Conservation (phyloP, 1,139 yeast genomes). For the Pichia sp. region DNA sequence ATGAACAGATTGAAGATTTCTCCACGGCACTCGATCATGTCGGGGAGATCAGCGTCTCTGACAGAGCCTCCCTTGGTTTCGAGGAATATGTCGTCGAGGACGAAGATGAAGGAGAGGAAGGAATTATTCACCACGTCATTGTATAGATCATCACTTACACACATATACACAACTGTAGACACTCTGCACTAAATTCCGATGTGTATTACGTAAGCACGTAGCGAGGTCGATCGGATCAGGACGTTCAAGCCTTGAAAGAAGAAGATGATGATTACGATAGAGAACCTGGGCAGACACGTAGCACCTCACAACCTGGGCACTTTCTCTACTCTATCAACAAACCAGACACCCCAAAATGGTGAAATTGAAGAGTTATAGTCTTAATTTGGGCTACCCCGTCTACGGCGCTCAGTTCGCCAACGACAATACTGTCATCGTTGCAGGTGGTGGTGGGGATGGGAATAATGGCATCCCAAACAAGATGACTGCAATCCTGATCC, state of each 20-base stretch:
- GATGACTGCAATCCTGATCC: slow-evolving; percentile 63
- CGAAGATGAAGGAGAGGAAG: slow-evolving; percentile 12
- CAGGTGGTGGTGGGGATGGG: slow-evolving; percentile 97
- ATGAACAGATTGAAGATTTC: neutral
- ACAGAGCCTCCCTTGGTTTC: slow-evolving; percentile 16
- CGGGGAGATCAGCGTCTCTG: neutral
- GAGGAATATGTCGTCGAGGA: slow-evolving; percentile 28
- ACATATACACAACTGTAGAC: no score
- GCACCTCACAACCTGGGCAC: no score
- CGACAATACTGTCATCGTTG: slow-evolving; percentile 59
- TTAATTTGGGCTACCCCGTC: slow-evolving; percentile 74
- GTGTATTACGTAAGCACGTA: neutral
- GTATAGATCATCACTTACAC: no score
- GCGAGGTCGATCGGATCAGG: neutral
- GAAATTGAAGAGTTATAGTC: slow-evolving; percentile 28
- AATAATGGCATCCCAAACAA: slow-evolving; percentile 83
- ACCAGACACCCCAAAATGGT: slow-evolving; percentile 4
- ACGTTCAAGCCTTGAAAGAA: neutral
- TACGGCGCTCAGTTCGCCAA: slow-evolving; percentile 72
- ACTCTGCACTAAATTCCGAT: no score
- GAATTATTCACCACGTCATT: neutral
- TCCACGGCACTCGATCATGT: slow-evolving; percentile 5
- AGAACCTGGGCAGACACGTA: no score
- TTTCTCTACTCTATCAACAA: no score
- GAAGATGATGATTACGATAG: neutral